Base-by-base conservation (phyloP, 164 flowering plant species). In the Aristolochia californica region DNA sequence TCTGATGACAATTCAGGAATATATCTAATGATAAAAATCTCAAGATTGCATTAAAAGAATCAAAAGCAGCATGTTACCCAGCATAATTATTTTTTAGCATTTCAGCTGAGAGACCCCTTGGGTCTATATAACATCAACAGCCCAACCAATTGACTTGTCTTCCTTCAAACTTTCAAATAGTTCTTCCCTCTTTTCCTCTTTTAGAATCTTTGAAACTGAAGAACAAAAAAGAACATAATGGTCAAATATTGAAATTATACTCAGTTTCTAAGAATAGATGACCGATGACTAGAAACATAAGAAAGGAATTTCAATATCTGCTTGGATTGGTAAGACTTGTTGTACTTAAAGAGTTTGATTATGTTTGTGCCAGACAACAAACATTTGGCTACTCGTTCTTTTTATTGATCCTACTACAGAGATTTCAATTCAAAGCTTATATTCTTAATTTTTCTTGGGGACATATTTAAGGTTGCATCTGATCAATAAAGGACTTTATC, bases 121-220 rank as follows among this genome's bases (percentile, higher is more conserved):
- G 95, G 66, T 88, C 97, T 57, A 88, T 57, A 88, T 88, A 61
- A 91, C 78, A 74, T 91, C 98, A 55, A 83, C 97, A 63, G 79
- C 80, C 98, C 97, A 91, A 49, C 98, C 91, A 73, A 88, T 74
- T 15, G 88, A 81, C 47, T 78, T 76, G 60, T 91, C 70, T 14
- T 70, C 67, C 73, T 91, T 85, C 58, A 91, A 68, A 63, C 45
- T 75, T 60, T 88, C 97, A 71, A 85, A 91, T 45, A 91, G 62
- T 60, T 91, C 97, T 60, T 88, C 98, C 75, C 98, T 78, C 73
- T 81, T 85, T 69, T 93, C 98, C 69, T 85, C 98, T 66, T 91
- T 91, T 25, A 93, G 73, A 53, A 95, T 88, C 68, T 93, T 93
- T 18, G 98, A 93, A 75, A 88, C 98, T 93, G 75, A 65, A 68